phyloP scores from a whole-genome alignment of 2,329 filamentous ascomycete species.

The Fusarium bactridioides region DNA sequence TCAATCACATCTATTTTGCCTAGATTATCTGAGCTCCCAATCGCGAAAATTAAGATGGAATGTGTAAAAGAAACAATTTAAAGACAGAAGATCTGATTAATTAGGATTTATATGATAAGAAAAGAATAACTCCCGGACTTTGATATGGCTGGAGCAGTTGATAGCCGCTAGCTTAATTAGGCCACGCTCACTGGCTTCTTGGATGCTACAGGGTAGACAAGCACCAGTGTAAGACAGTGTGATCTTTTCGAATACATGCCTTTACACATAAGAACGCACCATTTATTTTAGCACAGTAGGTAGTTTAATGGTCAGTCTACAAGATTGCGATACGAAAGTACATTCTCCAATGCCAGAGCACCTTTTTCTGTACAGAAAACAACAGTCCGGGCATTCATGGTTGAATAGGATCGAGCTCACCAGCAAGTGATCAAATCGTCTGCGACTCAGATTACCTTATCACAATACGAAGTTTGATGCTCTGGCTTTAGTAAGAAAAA shows the following conservation, averaged over 20 bases:
- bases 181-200: rapidly evolving
- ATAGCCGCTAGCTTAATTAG: not conserved
- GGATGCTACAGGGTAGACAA: rapidly evolving
- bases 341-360: rapidly evolving
- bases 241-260: not conserved
- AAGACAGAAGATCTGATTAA: not conserved
- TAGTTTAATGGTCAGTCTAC: not conserved
- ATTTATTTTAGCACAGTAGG: not conserved
- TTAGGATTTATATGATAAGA: not conserved
- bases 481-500: not conserved
- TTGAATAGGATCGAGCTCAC: not conserved
- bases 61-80: not conserved
- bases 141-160: not conserved
- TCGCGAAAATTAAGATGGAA: too few relatives aligned
- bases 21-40: not conserved
- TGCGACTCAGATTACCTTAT: not conserved
- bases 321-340: not conserved
- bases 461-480: too few relatives aligned
- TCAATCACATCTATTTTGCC: too few relatives aligned
- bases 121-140: not conserved
- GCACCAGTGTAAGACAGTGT: not conserved
- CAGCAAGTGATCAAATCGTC: not conserved
- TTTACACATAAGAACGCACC: too few relatives aligned
- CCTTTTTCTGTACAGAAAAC: rapidly evolving
- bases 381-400: rapidly evolving